Evolutionary conservation across 371 early-diverging fungal species (phyloP).

Genomic region (Mortierella sp.): DNA sequence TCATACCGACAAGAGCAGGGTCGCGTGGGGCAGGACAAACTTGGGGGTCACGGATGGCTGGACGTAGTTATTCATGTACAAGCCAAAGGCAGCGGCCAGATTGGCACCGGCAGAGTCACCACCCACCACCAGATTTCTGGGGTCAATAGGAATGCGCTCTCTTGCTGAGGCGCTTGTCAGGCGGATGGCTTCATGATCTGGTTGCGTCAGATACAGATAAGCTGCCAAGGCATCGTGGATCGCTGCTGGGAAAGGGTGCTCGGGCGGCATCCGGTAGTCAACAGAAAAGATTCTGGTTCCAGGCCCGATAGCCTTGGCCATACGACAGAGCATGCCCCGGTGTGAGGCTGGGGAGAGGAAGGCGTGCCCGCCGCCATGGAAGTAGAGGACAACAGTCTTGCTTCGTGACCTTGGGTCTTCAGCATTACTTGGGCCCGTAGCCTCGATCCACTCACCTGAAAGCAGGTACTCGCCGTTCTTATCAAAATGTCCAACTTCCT

Average conservation of each 20-base stretch:
- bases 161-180: constrained; percentile 4
- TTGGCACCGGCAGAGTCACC: constrained; percentile 70
- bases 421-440: constrained; percentile 7
- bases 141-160: constrained; percentile 4
- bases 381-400: constrained; percentile 15
- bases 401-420: neutral
- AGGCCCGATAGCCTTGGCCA: constrained; percentile 21
- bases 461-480: constrained; percentile 7
- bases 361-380: constrained; percentile 28
- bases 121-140: constrained; percentile 50
- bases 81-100: constrained; percentile 49
- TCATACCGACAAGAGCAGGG: too few relatives aligned
- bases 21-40: neutral
- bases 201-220: constrained; percentile 69
- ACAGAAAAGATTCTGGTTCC: constrained; percentile 56
- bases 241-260: constrained; percentile 80
- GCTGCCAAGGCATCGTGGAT: constrained; percentile 79
- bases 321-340: constrained; percentile 4
- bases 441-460: constrained; percentile 31
- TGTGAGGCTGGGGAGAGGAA: constrained; percentile 22
- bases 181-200: constrained; percentile 51
- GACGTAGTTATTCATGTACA: constrained; percentile 1
- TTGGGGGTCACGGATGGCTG: neutral
- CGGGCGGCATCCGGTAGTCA: constrained; percentile 84
- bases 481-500: constrained; percentile 15